Percentiles rank a stretch among this genome's conserved stretches.
Evolutionary conservation across 2,329 filamentous ascomycete species (phyloP).

Genomic region (Pestalotiopsis sp.): DNA sequence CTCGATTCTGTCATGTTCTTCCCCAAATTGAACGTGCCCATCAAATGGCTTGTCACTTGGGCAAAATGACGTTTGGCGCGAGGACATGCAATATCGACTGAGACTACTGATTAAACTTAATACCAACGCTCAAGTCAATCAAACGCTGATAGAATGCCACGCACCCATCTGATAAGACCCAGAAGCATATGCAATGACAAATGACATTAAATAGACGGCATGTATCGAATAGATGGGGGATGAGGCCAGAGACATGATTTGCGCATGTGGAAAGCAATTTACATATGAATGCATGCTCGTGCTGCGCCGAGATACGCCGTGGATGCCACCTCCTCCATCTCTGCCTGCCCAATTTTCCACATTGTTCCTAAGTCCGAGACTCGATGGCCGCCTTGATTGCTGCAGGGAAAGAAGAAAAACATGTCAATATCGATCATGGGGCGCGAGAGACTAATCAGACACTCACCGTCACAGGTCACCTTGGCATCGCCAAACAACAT

Average conservation of each 20-base stretch:
- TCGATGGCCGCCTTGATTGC: constrained; percentile 44
- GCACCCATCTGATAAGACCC: neutral
- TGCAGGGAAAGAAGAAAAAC: constrained; percentile 18
- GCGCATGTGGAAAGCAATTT: constrained; percentile 1
- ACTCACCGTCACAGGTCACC: constrained; percentile 75
- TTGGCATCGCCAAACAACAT: constrained; percentile 95
- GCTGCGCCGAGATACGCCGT: neutral
- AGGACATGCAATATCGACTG: neutral
- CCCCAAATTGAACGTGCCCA: neutral
- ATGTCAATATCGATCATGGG: neutral
- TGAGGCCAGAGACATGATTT: no score
- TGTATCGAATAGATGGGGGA: neutral
- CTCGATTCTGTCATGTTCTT: neutral
- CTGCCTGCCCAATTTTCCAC: neutral
- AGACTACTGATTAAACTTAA: neutral
- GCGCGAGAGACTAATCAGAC: constrained; percentile 2
- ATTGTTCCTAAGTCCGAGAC: constrained; percentile 29
- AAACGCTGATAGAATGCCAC: neutral
- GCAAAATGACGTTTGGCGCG: neutral
- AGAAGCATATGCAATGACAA: neutral
- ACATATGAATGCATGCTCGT: constrained; percentile 13
- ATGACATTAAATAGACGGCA: neutral
- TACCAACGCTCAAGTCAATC: neutral
- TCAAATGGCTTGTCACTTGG: neutral
- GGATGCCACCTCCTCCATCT: neutral